phyloP scores from a whole-genome alignment of 2,329 filamentous ascomycete species.

The Chrysoporthe puriensis region DNA sequence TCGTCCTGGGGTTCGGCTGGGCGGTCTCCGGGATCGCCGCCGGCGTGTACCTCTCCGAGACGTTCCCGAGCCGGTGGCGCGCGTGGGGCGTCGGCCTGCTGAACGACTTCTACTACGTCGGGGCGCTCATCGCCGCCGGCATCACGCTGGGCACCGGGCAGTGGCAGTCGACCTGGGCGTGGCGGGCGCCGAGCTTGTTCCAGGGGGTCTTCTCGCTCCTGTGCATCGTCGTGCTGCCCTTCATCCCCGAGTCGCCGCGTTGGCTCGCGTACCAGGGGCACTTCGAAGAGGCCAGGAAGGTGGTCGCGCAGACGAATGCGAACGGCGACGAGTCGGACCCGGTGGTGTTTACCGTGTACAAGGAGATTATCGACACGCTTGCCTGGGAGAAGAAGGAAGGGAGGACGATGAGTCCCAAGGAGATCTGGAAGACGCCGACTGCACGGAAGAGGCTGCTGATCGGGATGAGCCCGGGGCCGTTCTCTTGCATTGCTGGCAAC shows the following conservation, averaged over 20 bases:
- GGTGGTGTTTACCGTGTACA: slow-evolving; percentile 43
- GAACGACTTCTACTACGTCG: slow-evolving; percentile 41
- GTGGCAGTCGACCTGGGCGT: slow-evolving; percentile 47
- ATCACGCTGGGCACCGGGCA: slow-evolving; percentile 48
- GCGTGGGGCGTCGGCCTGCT: slow-evolving; percentile 47
- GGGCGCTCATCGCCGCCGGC: slow-evolving; percentile 51
- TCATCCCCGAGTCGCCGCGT: slow-evolving; percentile 51
- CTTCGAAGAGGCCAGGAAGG: slow-evolving; percentile 44
- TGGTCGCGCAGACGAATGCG: slow-evolving; percentile 49
- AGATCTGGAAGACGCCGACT: slow-evolving; percentile 42
- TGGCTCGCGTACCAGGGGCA: slow-evolving; percentile 49
- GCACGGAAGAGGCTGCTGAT: slow-evolving; percentile 45
- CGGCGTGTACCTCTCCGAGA: slow-evolving; percentile 54
- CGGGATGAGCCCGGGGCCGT: slow-evolving; percentile 38
- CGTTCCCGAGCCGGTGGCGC: slow-evolving; percentile 49
- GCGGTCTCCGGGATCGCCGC: slow-evolving; percentile 48
- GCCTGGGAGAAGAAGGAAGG: slow-evolving; percentile 48
- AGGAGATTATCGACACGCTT: slow-evolving; percentile 52
- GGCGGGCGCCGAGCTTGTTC: slow-evolving; percentile 46
- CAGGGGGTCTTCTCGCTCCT: slow-evolving; percentile 38
- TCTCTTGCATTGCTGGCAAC: slow-evolving; percentile 43
- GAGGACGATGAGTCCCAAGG: slow-evolving; percentile 39
- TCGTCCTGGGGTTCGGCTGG: slow-evolving; percentile 52
- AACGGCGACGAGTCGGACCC: slow-evolving; percentile 46
- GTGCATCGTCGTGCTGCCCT: slow-evolving; percentile 43